Conservation (phyloP, 345 rosid species). For the Lenwebbia sp. region DNA sequence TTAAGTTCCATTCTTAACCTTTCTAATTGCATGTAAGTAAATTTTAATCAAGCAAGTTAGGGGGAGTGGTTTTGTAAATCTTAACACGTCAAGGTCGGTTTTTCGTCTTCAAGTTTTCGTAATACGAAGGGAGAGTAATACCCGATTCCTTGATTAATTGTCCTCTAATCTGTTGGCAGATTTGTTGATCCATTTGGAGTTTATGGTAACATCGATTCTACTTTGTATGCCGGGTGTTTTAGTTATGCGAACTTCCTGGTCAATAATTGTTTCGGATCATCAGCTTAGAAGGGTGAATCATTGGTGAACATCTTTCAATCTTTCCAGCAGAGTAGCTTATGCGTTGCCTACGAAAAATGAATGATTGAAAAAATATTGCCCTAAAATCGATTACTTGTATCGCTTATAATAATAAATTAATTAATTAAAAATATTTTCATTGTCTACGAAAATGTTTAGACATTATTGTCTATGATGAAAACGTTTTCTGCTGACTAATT, state of each 20-base stretch:
- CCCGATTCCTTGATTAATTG: background rate
- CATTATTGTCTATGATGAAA: too few species aligned
- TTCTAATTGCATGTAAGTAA: background rate
- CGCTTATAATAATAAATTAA: too few species aligned
- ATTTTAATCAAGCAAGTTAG: background rate
- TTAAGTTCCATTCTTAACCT: background rate
- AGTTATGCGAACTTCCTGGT: background rate
- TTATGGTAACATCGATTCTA: background rate
- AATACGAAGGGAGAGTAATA: background rate
- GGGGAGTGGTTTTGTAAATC: background rate
- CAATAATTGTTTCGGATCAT: background rate
- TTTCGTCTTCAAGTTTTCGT: background rate
- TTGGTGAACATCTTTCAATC: background rate
- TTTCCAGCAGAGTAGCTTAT: too few species aligned
- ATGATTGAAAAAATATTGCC: too few species aligned
- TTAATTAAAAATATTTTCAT: too few species aligned
- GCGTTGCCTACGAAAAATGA: too few species aligned
- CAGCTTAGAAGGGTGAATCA: background rate
- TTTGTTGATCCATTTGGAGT: background rate
- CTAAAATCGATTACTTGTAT: too few species aligned
- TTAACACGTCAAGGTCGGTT: background rate
- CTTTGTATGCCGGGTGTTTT: background rate
- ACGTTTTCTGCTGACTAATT: too few species aligned
- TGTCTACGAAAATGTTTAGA: too few species aligned
- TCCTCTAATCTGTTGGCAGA: background rate